A percentile compares a stretch with the other conserved stretches of the same genome.
Evolutionary conservation across 306 rosid species (phyloP).

Genomic region (Vigna nakashimae): DNA sequence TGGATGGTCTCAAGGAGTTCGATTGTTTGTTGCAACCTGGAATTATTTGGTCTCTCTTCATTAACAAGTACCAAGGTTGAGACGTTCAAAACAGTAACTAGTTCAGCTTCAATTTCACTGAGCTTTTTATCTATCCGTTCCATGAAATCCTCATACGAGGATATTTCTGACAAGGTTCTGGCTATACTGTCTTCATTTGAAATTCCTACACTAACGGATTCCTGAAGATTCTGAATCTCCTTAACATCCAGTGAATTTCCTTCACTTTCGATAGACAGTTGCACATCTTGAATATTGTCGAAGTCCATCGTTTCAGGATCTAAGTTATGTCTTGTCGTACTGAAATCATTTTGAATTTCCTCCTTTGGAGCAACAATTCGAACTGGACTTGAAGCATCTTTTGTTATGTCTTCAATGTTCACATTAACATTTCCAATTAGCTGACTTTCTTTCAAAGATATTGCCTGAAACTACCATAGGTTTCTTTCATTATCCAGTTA

Average conservation of each 20-base stretch:
- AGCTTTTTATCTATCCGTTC: slow-evolving; percentile 73
- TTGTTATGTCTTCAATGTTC: slow-evolving; percentile 62
- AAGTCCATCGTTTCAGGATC: slow-evolving; percentile 42
- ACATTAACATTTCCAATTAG: slow-evolving; percentile 67
- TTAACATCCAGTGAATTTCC: slow-evolving; percentile 46
- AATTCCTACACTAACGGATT: slow-evolving; percentile 28
- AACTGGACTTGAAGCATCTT: slow-evolving; percentile 66
- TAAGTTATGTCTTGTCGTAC: slow-evolving; percentile 23
- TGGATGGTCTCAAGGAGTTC: slow-evolving; percentile 79
- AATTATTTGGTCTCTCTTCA: slow-evolving; percentile 64
- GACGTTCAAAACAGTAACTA: slow-evolving; percentile 65
- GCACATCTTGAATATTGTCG: slow-evolving; percentile 49
- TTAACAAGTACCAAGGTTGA: slow-evolving; percentile 65
- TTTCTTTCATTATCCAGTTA: slow-evolving; percentile 37
- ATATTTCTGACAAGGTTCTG: slow-evolving; percentile 53
- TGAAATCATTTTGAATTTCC: slow-evolving; percentile 52
- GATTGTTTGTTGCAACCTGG: slow-evolving; percentile 68
- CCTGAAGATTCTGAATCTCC: slow-evolving; percentile 47
- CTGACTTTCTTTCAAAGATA: slow-evolving; percentile 83
- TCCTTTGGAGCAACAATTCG: slow-evolving; percentile 67
- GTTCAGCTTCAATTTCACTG: slow-evolving; percentile 73
- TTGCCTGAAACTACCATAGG: slow-evolving; percentile 70
- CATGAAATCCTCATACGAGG: slow-evolving; percentile 69
- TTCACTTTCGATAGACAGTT: slow-evolving; percentile 43
- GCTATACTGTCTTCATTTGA: slow-evolving; percentile 50